Conservation (phyloP, 2,329 filamentous ascomycete genomes). For the Fusarium sublunatum region DNA sequence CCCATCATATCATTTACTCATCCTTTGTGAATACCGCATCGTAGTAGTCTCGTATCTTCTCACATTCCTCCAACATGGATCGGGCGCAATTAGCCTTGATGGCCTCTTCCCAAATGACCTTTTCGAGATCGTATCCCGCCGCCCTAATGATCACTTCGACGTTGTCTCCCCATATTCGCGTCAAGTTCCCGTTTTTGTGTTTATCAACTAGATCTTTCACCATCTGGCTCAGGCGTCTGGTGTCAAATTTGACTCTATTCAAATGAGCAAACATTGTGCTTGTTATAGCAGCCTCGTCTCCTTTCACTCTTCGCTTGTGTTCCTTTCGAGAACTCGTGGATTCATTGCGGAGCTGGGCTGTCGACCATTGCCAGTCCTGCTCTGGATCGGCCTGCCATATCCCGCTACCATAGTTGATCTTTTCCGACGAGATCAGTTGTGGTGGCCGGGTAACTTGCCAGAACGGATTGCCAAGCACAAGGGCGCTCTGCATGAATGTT, state of each 20-base stretch:
- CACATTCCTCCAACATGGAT: slow-evolving; percentile 36
- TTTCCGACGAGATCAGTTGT: slow-evolving; percentile 12
- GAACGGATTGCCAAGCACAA: slow-evolving; percentile 33
- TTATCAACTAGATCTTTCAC: slow-evolving; percentile 21
- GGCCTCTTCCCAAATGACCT: slow-evolving; percentile 40
- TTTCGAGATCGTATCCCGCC: slow-evolving; percentile 43
- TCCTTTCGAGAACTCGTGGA: not conserved
- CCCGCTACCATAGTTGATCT: slow-evolving; percentile 40
- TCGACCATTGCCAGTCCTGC: slow-evolving; percentile 32
- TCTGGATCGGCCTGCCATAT: slow-evolving; percentile 45
- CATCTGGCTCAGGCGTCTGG: slow-evolving; percentile 16
- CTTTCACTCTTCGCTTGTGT: not conserved
- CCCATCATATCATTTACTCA: not conserved
- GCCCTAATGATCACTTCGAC: slow-evolving; percentile 17
- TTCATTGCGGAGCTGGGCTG: not conserved
- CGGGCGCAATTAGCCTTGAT: slow-evolving; percentile 37
- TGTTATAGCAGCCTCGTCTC: slow-evolving; percentile 14
- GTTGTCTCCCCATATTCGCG: slow-evolving; percentile 37
- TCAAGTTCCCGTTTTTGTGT: slow-evolving; percentile 12
- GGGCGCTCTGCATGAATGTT: slow-evolving; percentile 39
- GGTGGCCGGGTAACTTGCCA: slow-evolving; percentile 36
- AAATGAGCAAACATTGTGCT: slow-evolving; percentile 42
- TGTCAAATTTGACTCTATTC: slow-evolving; percentile 43
- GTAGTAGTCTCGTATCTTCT: slow-evolving; percentile 41
- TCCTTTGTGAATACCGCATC: slow-evolving; percentile 32